Base-by-base conservation (phyloP, 208 protist genomes). In the Strigomonas culicis region DNA sequence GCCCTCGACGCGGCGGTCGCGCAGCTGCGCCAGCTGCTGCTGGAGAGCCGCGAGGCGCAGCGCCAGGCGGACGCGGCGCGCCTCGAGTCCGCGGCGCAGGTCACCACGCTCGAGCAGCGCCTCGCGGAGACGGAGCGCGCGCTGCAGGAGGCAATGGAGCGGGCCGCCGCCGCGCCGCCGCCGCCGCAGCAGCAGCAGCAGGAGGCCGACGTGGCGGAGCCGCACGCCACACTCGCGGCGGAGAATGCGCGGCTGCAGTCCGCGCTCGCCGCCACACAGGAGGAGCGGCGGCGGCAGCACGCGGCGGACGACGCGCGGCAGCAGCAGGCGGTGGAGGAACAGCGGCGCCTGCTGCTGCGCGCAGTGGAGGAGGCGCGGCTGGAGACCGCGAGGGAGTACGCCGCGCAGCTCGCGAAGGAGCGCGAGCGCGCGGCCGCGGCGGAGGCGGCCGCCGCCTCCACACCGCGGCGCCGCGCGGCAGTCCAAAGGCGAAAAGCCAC, bases 351-450 rank as follows among this genome's bases (percentile, higher is more conserved):
- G 10, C 58, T 58, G 56, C 44, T 25, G n/a, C 44, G 34, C 39
- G 34, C 39, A 36, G 63, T 2, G 31, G 21, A 41, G 55, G 41
- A 52, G 24, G 53, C 63, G 17, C 24, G 43, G 53, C 49, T 36
- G 8, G 10, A 59, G 43, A 46, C 63, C 25, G 63, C 63, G 13
- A 58, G 56, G 28, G 44, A 55, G 28, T 30, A 24, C 41, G 61
- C 1, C n/a, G 55, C 15, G 55, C 28, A 46, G 32, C 32, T 24
- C 28, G 55, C 39, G 10, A 44, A 44, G 39, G 39, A 44, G 39
- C 39, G 39, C 3, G 39, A 44, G 25, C 4, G 8, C 2, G 52
- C 52, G 30, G 52, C 30, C 24, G 28, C 25, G 22, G 27, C 30
- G 10, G 22, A 31, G 52, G 27, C 22, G 52, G 1, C 39, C 4